These are phyloP conservation scores for Phialophora tarda DNA, from an alignment of 2,329 filamentous ascomycete genomes.

Conservation along the genomic window DNA sequence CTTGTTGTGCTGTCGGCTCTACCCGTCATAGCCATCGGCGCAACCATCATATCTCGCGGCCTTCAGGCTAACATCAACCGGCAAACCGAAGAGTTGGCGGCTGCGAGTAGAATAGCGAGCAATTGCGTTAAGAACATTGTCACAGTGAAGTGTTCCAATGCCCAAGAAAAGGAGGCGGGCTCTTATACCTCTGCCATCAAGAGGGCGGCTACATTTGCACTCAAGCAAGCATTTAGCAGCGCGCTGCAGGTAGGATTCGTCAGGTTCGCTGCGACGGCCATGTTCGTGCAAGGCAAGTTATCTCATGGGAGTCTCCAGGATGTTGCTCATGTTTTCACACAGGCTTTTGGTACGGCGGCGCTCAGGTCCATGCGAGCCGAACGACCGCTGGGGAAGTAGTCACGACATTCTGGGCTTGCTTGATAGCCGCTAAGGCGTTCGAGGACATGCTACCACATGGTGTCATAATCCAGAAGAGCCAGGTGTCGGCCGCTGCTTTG, in stretches of 20 bases:
- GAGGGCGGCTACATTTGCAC: constrained; percentile 66
- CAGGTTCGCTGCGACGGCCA: constrained; percentile 73
- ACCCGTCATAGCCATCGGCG: constrained; percentile 67
- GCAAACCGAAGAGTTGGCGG: constrained; percentile 71
- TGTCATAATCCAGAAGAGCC: constrained; percentile 78
- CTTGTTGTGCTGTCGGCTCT: constrained; percentile 76
- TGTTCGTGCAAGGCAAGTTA: constrained; percentile 70
- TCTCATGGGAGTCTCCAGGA: constrained; percentile 1
- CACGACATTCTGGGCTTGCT: constrained; percentile 82
- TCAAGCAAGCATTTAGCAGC: constrained; percentile 70
- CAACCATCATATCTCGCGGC: constrained; percentile 65
- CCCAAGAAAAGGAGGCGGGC: constrained; percentile 69
- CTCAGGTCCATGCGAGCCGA: constrained; percentile 66
- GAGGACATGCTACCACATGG: constrained; percentile 77
- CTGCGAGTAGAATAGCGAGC: constrained; percentile 73
- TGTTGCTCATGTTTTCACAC: constrained; percentile 6
- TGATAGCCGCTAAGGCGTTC: constrained; percentile 76
- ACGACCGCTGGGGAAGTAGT: constrained; percentile 70
- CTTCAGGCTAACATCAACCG: constrained; percentile 70
- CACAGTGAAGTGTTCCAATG: constrained; percentile 84
- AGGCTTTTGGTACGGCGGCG: constrained; percentile 86
- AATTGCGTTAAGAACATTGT: constrained; percentile 77
- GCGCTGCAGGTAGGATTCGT: constrained; percentile 75
- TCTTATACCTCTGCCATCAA: constrained; percentile 67
- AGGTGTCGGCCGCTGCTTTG: constrained; percentile 71